A percentile compares a stretch with the other conserved stretches of the same genome.
Conservation (phyloP, 1,139 yeast species). For the Pichia sp. region DNA sequence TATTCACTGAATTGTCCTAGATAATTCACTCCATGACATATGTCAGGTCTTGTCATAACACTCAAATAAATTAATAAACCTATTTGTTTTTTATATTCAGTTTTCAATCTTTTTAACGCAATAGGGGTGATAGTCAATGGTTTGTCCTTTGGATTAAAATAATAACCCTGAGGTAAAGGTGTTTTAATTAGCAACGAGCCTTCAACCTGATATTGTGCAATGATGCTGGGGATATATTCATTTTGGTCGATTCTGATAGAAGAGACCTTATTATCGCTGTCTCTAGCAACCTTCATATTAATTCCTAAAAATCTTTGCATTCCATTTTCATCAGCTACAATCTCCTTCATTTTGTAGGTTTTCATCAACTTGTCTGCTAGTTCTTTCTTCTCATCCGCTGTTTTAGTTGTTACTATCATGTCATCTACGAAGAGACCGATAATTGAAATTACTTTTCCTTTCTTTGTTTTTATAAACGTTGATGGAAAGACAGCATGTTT, state of each 20-base stretch:
- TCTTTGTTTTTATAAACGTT: not conserved
- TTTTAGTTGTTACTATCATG: not conserved
- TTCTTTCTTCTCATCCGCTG: not conserved
- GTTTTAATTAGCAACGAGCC: not conserved
- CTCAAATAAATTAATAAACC: conserved; percentile 4
- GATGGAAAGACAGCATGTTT: not conserved
- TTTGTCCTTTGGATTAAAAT: not conserved
- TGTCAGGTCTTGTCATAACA: conserved; percentile 3
- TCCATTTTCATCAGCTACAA: not conserved
- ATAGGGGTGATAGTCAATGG: not conserved
- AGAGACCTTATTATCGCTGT: too few species aligned
- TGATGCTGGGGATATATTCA: not conserved
- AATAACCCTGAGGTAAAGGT: not conserved
- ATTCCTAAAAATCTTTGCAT: conserved; percentile 2
- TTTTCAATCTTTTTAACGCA: not conserved
- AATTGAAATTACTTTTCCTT: not conserved
- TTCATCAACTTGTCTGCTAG: not conserved
- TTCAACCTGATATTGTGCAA: not conserved
- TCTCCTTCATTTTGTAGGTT: not conserved
- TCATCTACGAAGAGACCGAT: not conserved
- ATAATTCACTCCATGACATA: conserved; percentile 4
- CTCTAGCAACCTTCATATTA: not conserved
- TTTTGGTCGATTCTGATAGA: not conserved
- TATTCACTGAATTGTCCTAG: conserved; percentile 1
- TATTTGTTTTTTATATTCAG: not conserved